phyloP scores from a whole-genome alignment of 225 moss, liverwort and hornwort species.

The Straminergon stramineum region DNA sequence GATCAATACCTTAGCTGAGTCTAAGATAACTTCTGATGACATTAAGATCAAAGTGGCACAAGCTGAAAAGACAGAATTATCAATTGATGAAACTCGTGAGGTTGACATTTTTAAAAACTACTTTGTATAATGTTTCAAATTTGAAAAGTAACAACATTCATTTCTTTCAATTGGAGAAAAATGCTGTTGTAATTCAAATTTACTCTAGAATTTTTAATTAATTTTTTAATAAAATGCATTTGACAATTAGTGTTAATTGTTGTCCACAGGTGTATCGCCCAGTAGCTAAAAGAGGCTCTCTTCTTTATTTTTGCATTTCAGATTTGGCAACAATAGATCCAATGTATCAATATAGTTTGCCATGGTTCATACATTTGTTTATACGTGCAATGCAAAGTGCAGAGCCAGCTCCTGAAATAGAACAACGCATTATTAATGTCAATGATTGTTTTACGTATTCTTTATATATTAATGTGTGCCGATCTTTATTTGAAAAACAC shows the following conservation, averaged over 20 bases:
- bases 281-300: conserved; percentile 68
- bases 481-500: conserved; percentile 85
- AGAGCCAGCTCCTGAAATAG: conserved; percentile 22
- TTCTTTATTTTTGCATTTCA: conserved; percentile 82
- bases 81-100: conserved; percentile 85
- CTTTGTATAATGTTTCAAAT: background rate
- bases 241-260: background rate
- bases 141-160: background rate
- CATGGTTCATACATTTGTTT: conserved; percentile 77
- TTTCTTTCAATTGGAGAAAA: too few relatives aligned
- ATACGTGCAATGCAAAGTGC: conserved; percentile 66
- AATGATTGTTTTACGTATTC: conserved; percentile 71
- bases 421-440: conserved; percentile 54
- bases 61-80: conserved; percentile 78
- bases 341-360: conserved; percentile 92
- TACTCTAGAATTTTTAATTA: background rate
- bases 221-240: background rate
- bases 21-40: conserved; percentile 77
- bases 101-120: background rate
- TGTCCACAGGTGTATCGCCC: conserved; percentile 44
- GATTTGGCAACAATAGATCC: conserved; percentile 77
- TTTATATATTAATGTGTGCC: conserved; percentile 78
- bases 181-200: too few relatives aligned
- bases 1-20: conserved; percentile 83
- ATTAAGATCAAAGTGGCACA: conserved; percentile 77